Conservation (phyloP, 2,329 filamentous ascomycete genomes). For the Tolypocladium guangdongense region DNA sequence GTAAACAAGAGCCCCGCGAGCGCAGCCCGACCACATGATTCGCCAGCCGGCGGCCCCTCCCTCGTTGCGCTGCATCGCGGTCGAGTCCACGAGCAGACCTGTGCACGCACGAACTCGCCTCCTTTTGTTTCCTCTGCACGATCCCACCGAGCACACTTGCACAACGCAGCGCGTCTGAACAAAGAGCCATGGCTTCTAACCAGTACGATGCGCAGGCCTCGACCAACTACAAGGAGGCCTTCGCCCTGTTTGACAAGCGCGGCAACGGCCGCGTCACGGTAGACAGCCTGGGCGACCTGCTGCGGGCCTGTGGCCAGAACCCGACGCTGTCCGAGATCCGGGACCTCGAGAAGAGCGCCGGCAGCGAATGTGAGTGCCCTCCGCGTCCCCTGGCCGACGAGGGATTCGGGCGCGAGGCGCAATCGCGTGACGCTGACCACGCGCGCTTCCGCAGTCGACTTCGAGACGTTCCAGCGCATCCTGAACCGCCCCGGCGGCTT, state of each 20-base stretch:
- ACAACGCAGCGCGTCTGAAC: background rate
- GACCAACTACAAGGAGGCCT: constrained; percentile 99
- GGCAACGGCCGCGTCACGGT: constrained; percentile 85
- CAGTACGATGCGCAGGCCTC: constrained; percentile 49
- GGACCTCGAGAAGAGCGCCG: constrained; percentile 83
- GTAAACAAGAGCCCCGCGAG: constrained; percentile 23
- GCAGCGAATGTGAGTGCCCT: constrained; percentile 73
- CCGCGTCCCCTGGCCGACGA: background rate
- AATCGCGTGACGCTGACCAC: background rate
- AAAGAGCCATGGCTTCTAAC: constrained; percentile 37
- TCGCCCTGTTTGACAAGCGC: constrained; percentile 98
- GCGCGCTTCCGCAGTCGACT: constrained; percentile 59
- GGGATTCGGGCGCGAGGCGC: background rate
- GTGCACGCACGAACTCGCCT: background rate
- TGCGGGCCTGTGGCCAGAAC: constrained; percentile 96
- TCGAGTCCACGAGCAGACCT: background rate
- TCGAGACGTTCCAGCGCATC: constrained; percentile 92
- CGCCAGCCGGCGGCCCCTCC: constrained; percentile 11
- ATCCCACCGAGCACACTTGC: background rate
- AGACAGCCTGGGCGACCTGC: constrained; percentile 81
- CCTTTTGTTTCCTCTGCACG: background rate
- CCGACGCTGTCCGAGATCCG: constrained; percentile 87
- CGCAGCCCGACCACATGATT: constrained; percentile 17
- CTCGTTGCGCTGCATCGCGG: background rate
- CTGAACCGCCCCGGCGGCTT: constrained; percentile 97